Evolutionary conservation across 768 basidiomycete species (phyloP).

Genomic region (Mrakia hoshinonis): DNA sequence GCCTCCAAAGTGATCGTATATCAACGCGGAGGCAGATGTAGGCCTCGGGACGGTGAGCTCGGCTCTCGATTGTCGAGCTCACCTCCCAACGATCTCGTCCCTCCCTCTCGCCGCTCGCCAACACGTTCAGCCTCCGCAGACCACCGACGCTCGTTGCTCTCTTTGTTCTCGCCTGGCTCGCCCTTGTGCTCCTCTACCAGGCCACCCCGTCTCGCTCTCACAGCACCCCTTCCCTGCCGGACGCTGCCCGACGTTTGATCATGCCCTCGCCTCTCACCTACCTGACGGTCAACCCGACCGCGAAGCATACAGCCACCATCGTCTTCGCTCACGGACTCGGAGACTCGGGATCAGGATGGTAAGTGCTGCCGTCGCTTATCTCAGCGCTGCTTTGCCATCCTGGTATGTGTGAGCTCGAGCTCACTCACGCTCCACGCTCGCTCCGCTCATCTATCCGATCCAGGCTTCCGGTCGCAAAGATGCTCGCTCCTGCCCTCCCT

Average conservation of each 20-base stretch:
- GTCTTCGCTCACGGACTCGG: constrained; percentile 75
- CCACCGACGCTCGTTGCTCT: not conserved
- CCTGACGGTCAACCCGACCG: constrained; percentile 23
- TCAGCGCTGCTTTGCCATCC: not conserved
- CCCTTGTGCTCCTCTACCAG: not conserved
- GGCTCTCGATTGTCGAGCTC: no score
- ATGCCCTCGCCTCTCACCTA: constrained; percentile 18
- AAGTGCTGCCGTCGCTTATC: no score
- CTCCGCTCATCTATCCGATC: not conserved
- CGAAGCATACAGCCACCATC: constrained; percentile 72
- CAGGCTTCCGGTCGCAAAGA: constrained; percentile 34
- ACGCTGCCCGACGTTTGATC: not conserved
- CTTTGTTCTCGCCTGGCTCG: not conserved
- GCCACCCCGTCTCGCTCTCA: not conserved
- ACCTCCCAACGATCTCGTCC: not conserved
- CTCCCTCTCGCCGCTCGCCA: not conserved
- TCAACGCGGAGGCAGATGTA: no score
- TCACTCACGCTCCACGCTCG: constrained; percentile 16
- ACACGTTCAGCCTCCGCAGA: not conserved
- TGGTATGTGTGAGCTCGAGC: not conserved
- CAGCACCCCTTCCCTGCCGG: not conserved
- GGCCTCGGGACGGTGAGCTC: no score
- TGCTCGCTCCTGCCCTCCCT: constrained; percentile 28
- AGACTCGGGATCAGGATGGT: constrained; percentile 8
- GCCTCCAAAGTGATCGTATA: no score